Percentiles rank a stretch among this genome's conserved stretches.
These are phyloP conservation scores for Calonectria honghensis DNA, from an alignment of 2,329 filamentous ascomycete species.

Conservation along the genomic window DNA sequence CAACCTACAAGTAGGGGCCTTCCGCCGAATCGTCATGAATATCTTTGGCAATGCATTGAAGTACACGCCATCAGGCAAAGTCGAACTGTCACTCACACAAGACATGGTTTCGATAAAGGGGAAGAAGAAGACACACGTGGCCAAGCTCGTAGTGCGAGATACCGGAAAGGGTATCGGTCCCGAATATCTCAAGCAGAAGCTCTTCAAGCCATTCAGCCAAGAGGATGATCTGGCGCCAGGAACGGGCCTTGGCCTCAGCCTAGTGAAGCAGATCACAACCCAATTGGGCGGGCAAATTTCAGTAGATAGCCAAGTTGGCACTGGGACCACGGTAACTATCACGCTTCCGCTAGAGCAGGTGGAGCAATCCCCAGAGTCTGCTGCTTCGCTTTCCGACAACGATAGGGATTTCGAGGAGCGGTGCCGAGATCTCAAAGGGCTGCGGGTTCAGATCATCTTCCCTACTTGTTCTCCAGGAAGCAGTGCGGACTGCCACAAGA, in stretches of 20 bases:
- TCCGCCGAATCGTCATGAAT: constrained; percentile 76
- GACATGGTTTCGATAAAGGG: neutral
- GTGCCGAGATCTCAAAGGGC: neutral
- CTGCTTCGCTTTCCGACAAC: constrained; percentile 45
- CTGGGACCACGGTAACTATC: constrained; percentile 62
- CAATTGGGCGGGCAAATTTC: constrained; percentile 76
- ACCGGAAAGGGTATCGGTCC: constrained; percentile 80
- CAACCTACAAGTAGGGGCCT: constrained; percentile 70
- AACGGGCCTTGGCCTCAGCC: constrained; percentile 78
- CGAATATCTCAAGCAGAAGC: constrained; percentile 75
- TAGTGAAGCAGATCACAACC: constrained; percentile 76
- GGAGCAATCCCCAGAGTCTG: neutral
- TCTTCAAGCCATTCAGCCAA: constrained; percentile 80
- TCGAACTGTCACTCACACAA: constrained; percentile 57
- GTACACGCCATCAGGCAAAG: constrained; percentile 67
- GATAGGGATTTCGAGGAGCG: constrained; percentile 28
- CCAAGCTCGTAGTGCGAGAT: constrained; percentile 72
- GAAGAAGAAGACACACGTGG: constrained; percentile 36
- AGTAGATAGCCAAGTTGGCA: constrained; percentile 67
- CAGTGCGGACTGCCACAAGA: neutral
- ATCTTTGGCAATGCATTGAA: constrained; percentile 78
- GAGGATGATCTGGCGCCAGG: constrained; percentile 77
- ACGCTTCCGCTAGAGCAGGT: constrained; percentile 51
- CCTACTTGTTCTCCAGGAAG: neutral
- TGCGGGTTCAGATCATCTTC: constrained; percentile 11